Percentiles rank a stretch among this genome's conserved stretches.
These are phyloP conservation scores for Cladosporium cucumerinum DNA, from an alignment of 2,329 filamentous ascomycete species.

Conservation along the genomic window DNA sequence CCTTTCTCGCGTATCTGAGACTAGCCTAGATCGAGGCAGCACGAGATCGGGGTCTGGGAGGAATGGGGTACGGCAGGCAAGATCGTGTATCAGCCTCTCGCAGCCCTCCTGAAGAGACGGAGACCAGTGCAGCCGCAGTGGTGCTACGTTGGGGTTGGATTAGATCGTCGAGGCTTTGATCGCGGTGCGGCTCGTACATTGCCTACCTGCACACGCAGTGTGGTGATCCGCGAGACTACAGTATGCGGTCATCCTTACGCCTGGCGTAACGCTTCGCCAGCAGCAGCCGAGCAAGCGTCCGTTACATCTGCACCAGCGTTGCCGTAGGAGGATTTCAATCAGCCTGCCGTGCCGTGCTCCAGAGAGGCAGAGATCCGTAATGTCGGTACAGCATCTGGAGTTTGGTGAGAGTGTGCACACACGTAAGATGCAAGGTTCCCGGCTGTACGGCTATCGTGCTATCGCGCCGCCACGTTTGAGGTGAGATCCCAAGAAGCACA, in stretches of 20 bases:
- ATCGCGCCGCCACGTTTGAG: not conserved
- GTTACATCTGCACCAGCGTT: not conserved
- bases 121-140: not conserved
- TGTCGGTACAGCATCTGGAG: not conserved
- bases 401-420: not conserved
- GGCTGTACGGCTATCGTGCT: not conserved
- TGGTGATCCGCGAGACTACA: not conserved
- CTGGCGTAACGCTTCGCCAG: not conserved
- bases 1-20: not conserved
- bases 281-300: not conserved
- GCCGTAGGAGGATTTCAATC: conserved; percentile 1
- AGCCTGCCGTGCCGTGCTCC: not conserved
- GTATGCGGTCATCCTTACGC: conserved; percentile 4
- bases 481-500: not conserved
- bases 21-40: not conserved
- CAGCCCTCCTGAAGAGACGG: not conserved
- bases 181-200: not conserved
- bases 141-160: not conserved
- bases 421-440: not conserved
- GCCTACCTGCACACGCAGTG: not conserved
- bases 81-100: conserved; percentile 2
- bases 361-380: not conserved
- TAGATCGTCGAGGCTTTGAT: not conserved
- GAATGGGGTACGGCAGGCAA: not conserved
- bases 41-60: not conserved